phyloP scores from a whole-genome alignment of 345 rosid genomes.

The Erysimum cheiranthoides region DNA sequence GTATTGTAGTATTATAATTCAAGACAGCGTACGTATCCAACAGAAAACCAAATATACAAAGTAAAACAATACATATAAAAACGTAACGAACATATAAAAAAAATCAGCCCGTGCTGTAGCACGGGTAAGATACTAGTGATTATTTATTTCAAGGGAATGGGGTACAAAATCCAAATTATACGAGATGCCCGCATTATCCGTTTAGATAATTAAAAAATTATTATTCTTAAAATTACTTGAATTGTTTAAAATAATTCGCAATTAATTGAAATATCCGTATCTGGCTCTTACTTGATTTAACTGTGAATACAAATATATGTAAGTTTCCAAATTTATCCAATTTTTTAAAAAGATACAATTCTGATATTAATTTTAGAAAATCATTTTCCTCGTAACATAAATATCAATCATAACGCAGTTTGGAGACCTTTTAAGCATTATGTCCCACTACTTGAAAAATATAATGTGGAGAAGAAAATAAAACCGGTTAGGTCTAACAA shows the following conservation, averaged over 20 bases:
- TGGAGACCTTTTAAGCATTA: neutral
- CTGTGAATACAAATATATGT: neutral
- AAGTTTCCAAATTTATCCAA: neutral
- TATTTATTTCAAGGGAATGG: neutral
- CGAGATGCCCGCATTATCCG: neutral
- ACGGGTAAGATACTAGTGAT: no score
- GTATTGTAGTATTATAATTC: no score
- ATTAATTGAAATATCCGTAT: neutral
- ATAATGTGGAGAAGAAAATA: neutral
- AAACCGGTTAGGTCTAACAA: slow-evolving; percentile 34
- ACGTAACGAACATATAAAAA: no score
- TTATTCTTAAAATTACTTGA: neutral
- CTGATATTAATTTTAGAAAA: neutral
- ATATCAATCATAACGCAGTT: slow-evolving; percentile 1
- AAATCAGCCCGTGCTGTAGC: no score
- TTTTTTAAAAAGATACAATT: neutral
- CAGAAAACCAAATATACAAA: no score
- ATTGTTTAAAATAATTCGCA: neutral
- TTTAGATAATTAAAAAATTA: neutral
- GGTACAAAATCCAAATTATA: neutral
- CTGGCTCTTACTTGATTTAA: neutral
- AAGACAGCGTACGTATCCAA: no score
- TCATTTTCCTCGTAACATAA: neutral
- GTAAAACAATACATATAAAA: no score
- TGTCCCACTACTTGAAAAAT: neutral